Evolutionary conservation across 2,329 filamentous ascomycete species (phyloP), one percentile per base, ranked within the genome.

Genomic region (Alternaria solani): DNA sequence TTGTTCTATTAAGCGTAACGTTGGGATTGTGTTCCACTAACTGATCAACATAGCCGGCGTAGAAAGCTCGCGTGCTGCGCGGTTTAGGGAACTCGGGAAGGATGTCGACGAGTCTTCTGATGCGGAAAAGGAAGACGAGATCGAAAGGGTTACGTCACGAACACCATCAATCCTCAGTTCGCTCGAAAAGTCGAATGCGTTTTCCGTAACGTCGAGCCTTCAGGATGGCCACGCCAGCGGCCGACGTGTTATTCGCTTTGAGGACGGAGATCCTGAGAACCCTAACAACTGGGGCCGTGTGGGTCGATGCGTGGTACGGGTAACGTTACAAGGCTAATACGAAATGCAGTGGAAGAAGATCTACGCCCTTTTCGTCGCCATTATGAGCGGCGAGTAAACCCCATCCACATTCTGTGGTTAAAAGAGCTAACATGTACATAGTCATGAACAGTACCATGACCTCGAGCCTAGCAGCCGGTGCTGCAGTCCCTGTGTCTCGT

Each of bases 371-470:
- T 69, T 86, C 26, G 81, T 85, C 0, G 84, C 84, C 1, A 86
- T 88, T 23, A 78, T 73, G 85, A 63, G 82, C 85, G 54, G 88
- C 91, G 43, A 59, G 72, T 62, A 36, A 38, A 7, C 7, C 34
- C 5, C 12, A 38, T 26, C 5, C 5, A 34, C 12, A 6, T 1
- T 38, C 9, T 7, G 9, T n/a, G 25, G 18, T 28, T 18, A n/a
- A 39, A 3, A 1, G 43, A 48, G 20, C 62, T 65, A 51, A 67
- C 12, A 2, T 3, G 18, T 1, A 3, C 4, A 11, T 26, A 75
- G 74, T 77, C 9, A 81, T 90, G 72, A 92, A 92, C 74, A 88
- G 85, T 26, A 91, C 89, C 9, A 86, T 91, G 78, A 86, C 86
- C 1, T 89, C 86, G 25, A 74, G 72, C 0, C 80, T 92, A 5